A percentile compares a stretch with the other conserved stretches of the same genome.
These are phyloP conservation scores for Adansonia gregorii DNA, from an alignment of 441 rosid species.

Conservation along the genomic window DNA sequence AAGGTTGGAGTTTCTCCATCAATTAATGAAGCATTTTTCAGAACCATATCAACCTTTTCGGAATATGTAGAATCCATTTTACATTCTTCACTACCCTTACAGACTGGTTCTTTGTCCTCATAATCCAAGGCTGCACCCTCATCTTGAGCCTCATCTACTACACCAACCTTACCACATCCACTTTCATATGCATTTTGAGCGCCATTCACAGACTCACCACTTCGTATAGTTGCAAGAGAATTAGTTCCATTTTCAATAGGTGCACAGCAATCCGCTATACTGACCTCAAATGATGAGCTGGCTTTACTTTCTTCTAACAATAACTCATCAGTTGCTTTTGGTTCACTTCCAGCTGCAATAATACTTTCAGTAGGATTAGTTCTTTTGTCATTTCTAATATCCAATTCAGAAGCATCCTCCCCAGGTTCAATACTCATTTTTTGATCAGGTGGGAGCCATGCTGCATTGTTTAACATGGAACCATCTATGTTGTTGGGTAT, in stretches of 20 bases:
- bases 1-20: slow-evolving; percentile 37
- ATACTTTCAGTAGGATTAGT: slow-evolving; percentile 35
- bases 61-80: slow-evolving; percentile 31
- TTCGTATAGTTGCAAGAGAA: slow-evolving; percentile 41
- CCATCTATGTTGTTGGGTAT: slow-evolving; percentile 35
- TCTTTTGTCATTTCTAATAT: slow-evolving; percentile 40
- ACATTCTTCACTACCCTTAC: slow-evolving; percentile 41
- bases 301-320: slow-evolving; percentile 48
- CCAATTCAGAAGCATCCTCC: slow-evolving; percentile 37
- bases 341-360: slow-evolving; percentile 46
- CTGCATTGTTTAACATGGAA: slow-evolving; percentile 39
- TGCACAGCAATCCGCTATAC: slow-evolving; percentile 35
- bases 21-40: slow-evolving; percentile 33
- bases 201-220: slow-evolving; percentile 41
- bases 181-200: slow-evolving; percentile 43
- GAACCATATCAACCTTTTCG: slow-evolving; percentile 37
- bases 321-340: slow-evolving; percentile 43
- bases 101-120: slow-evolving; percentile 40
- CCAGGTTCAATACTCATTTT: slow-evolving; percentile 37
- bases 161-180: slow-evolving; percentile 30
- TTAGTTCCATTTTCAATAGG: slow-evolving; percentile 35
- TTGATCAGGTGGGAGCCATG: slow-evolving; percentile 36
- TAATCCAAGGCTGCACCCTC: slow-evolving; percentile 37
- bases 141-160: slow-evolving; percentile 38
- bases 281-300: slow-evolving; percentile 41